Evolutionary conservation across 164 flowering plant genomes (phyloP).

Genomic region (Taxillus chinensis): DNA sequence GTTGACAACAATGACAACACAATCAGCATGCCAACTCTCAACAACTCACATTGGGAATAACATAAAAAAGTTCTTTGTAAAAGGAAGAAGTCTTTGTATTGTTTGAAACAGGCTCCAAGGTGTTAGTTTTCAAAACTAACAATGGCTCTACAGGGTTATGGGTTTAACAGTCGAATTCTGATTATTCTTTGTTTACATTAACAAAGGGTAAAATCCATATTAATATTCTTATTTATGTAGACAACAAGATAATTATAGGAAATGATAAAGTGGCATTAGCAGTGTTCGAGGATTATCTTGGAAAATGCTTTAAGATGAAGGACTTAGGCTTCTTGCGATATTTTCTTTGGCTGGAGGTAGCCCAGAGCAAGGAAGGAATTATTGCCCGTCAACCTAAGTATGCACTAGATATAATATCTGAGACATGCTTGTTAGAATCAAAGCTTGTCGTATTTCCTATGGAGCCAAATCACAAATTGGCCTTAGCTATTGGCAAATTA

Average conservation of each 20-base stretch:
- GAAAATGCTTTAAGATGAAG: background rate
- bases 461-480: too few species aligned
- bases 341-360: background rate
- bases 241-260: background rate
- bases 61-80: background rate
- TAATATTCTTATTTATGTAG: background rate
- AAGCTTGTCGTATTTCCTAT: too few species aligned
- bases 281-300: background rate
- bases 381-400: background rate
- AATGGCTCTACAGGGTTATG: background rate
- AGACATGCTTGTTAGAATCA: constrained; percentile 1
- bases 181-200: background rate
- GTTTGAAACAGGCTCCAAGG: background rate
- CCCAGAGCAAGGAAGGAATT: background rate
- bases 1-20: too few species aligned
- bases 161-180: background rate
- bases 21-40: too few species aligned
- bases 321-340: too few species aligned
- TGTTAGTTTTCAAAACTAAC: background rate
- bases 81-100: too few species aligned
- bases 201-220: background rate
- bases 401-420: background rate
- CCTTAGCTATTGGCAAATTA: background rate
- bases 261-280: background rate
- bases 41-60: too few species aligned